phyloP scores from a whole-genome alignment of 2,329 filamentous ascomycete genomes.

The Xenosphaeropsis pyriputrescens region DNA sequence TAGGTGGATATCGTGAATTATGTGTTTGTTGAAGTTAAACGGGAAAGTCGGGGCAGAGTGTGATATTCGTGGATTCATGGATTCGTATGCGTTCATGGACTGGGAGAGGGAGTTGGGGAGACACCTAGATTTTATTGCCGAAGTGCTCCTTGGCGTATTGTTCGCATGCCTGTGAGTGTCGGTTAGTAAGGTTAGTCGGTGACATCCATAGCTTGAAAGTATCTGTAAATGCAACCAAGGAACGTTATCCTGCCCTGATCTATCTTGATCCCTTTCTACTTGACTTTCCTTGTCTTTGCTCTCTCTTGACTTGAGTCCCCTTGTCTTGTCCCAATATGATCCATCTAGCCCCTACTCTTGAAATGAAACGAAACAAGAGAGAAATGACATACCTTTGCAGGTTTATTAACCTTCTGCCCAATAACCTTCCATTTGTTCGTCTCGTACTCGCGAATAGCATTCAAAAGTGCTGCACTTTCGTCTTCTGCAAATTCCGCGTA shows the following conservation, averaged over 20 bases:
- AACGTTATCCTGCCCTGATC: no score
- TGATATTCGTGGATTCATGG: no score
- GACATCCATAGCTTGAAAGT: constrained; percentile 7
- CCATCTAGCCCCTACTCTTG: neutral
- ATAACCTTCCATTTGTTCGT: constrained; percentile 98
- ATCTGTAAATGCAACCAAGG: no score
- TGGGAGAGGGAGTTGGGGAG: neutral
- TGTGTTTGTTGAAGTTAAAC: no score
- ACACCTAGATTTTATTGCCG: constrained; percentile 9
- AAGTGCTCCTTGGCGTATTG: constrained; percentile 97
- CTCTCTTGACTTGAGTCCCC: constrained; percentile 1
- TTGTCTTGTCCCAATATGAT: constrained; percentile 1
- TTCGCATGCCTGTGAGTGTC: constrained; percentile 50
- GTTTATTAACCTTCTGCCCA: constrained; percentile 92
- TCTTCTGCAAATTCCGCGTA: constrained; percentile 98
- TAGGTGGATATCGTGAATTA: no score
- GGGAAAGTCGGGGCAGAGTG: no score
- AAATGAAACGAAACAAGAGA: constrained; percentile 2
- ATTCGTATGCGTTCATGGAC: no score
- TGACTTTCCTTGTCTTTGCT: constrained; percentile 5
- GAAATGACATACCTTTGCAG: constrained; percentile 59
- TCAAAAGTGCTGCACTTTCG: constrained; percentile 59
- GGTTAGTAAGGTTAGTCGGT: constrained; percentile 8
- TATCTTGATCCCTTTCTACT: no score
- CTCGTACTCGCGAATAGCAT: constrained; percentile 97